Conservation (phyloP, 1,284 basidiomycete genomes). For the Sanguinoderma infundibulare region DNA sequence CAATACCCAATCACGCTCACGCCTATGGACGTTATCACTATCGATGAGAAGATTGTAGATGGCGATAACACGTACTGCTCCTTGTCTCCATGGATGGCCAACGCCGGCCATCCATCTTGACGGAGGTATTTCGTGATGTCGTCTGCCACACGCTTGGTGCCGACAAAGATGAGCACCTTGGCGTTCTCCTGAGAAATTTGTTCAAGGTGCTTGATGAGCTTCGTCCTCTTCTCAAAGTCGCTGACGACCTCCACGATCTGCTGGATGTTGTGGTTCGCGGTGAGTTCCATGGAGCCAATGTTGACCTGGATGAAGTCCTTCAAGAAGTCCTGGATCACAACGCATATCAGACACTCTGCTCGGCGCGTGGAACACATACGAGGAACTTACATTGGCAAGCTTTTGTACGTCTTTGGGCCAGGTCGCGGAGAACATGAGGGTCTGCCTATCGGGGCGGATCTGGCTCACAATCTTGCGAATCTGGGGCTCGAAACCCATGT, state of each 20-base stretch:
- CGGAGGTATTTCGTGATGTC: conserved; percentile 98
- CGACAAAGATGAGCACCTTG: conserved; percentile 99
- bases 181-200: conserved; percentile 96
- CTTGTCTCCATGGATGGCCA: conserved; percentile 99
- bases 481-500: conserved; percentile 99
- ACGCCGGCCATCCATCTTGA: conserved; percentile 97
- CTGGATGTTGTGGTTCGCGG: conserved; percentile 97
- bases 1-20: conserved; percentile 99
- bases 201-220: conserved; percentile 97
- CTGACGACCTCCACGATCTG: conserved; percentile 97
- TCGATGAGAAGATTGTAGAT: conserved; percentile 18
- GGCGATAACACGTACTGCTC: conserved; percentile 73
- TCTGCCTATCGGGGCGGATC: conserved; percentile 96
- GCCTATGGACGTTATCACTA: conserved; percentile 51
- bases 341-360: conserved; percentile 1
- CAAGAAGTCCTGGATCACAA: conserved; percentile 79
- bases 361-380: background rate
- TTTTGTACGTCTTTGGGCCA: conserved; percentile 99
- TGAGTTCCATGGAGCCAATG: conserved; percentile 98
- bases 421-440: conserved; percentile 97
- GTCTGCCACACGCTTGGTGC: conserved; percentile 96
- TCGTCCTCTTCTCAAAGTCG: conserved; percentile 96
- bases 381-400: conserved; percentile 74
- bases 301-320: conserved; percentile 98
- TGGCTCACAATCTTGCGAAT: conserved; percentile 98